Evolutionary conservation across 1,139 yeast genomes (phyloP), one percentile per base, ranked within the genome.

Genomic region (Candida tunisiensis): DNA sequence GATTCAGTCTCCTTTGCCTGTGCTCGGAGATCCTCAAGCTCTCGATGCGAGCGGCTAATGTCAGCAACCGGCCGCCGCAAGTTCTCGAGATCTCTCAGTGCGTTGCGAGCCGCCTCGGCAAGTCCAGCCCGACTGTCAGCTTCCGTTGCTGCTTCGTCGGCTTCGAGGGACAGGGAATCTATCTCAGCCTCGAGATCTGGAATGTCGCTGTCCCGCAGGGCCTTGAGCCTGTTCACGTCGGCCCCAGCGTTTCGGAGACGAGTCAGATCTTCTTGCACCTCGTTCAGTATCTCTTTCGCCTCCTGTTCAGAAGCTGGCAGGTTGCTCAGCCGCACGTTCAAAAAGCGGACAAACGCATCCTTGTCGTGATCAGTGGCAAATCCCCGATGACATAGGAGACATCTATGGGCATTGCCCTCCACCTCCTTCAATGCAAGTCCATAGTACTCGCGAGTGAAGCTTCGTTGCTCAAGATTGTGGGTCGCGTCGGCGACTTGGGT

Each of bases 381-480:
- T 14, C 59, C 52, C 28, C 91, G 53, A 22, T 67, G 64, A 44
- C 93, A 79, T 28, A 79, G 51, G 24, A 72, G 55, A 44, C 93
- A 79, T 30, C 63, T 58, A 21, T 69, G 60, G 10, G 61, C 61
- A 5, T 45, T 31, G 4, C 31, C 46, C 25, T 68, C 55, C 0
- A 88, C 83, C 28, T 69, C 51, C 25, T 67, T 65, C 11, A 75
- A 48, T 0, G 92, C 91, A 25, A 62, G 69, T 17, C 61, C 48
- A 38, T 77, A 74, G 45, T 73, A 77, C 27, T 65, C 68, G 23
- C 66, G 57, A 1, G 83, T 71, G 1, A 78, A 74, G 30, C 70
- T 72, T 18, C 65, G 65, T 34, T 77, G 67, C 39, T 74, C 75
- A 16, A 67, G 47, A 30, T 74, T 71, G 36, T 72, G 75, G 21